Conservation (phyloP, 139 green algal genomes). For the Micractinium conductrix region DNA sequence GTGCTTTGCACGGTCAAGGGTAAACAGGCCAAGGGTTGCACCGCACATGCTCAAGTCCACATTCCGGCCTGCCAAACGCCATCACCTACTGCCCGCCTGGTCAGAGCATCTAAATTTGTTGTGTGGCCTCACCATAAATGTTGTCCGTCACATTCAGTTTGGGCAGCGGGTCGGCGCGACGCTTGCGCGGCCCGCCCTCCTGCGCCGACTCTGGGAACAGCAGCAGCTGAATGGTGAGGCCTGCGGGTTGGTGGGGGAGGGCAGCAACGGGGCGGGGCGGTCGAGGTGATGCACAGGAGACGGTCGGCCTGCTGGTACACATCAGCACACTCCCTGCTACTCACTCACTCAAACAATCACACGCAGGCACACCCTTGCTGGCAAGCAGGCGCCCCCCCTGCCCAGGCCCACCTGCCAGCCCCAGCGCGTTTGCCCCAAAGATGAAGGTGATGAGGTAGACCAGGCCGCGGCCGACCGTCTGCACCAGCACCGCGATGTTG, state of each 20-base stretch:
- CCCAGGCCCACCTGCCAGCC: constrained; percentile 45
- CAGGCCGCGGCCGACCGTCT: constrained; percentile 51
- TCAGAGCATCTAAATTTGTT: no score
- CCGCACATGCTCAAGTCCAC: no score
- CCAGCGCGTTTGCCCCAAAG: constrained; percentile 62
- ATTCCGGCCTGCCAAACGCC: no score
- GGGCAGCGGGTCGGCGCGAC: constrained; percentile 10
- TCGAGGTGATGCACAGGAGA: neutral
- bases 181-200: neutral
- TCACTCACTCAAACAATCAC: neutral
- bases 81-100: no score
- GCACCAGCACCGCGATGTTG: constrained; percentile 62
- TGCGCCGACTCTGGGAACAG: constrained; percentile 26
- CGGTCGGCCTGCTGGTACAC: neutral
- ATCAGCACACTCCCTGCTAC: neutral
- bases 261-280: neutral
- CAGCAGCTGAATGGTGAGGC: constrained; percentile 36
- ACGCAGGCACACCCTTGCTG: no score
- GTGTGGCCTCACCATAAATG: no score
- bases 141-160: constrained; percentile 40
- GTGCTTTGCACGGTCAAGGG: no score
- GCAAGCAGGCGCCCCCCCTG: no score
- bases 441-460: constrained; percentile 69
- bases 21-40: no score
- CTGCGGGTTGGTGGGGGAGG: neutral